Percentiles rank a stretch among this genome's conserved stretches.
Conservation (phyloP, 2,329 filamentous ascomycete genomes). For the Helminthosporium solani region DNA sequence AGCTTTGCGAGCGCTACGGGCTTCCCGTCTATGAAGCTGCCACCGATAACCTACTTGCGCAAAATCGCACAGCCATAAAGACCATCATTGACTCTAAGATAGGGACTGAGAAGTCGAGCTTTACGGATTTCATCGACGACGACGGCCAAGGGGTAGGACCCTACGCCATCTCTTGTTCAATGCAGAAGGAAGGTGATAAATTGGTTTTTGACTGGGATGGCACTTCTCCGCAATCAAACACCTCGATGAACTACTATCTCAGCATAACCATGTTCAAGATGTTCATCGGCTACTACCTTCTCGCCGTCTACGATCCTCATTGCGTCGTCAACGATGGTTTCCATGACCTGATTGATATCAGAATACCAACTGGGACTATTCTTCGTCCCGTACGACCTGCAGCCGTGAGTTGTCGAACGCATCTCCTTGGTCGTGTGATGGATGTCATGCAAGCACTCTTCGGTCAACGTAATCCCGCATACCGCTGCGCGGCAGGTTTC, state of each 20-base stretch:
- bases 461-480: slow-evolving; percentile 49
- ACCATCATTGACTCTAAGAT: slow-evolving; percentile 51
- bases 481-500: slow-evolving; percentile 53
- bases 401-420: slow-evolving; percentile 51
- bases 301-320: slow-evolving; percentile 52
- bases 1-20: slow-evolving; percentile 50
- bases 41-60: slow-evolving; percentile 47
- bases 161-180: slow-evolving; percentile 51
- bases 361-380: slow-evolving; percentile 49
- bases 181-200: slow-evolving; percentile 48
- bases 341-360: slow-evolving; percentile 52
- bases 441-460: slow-evolving; percentile 55
- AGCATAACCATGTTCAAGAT: slow-evolving; percentile 55
- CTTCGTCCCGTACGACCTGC: slow-evolving; percentile 51
- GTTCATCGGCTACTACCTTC: slow-evolving; percentile 52
- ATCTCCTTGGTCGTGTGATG: slow-evolving; percentile 51
- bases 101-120: slow-evolving; percentile 44
- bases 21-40: slow-evolving; percentile 49
- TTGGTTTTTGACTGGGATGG: slow-evolving; percentile 53
- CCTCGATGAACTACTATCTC: slow-evolving; percentile 52
- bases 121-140: slow-evolving; percentile 54
- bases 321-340: slow-evolving; percentile 55
- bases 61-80: slow-evolving; percentile 48
- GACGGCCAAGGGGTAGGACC: slow-evolving; percentile 50
- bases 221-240: slow-evolving; percentile 50